Conservation (phyloP, 176 grass and related monocot genomes). For the Hordeum marinum region DNA sequence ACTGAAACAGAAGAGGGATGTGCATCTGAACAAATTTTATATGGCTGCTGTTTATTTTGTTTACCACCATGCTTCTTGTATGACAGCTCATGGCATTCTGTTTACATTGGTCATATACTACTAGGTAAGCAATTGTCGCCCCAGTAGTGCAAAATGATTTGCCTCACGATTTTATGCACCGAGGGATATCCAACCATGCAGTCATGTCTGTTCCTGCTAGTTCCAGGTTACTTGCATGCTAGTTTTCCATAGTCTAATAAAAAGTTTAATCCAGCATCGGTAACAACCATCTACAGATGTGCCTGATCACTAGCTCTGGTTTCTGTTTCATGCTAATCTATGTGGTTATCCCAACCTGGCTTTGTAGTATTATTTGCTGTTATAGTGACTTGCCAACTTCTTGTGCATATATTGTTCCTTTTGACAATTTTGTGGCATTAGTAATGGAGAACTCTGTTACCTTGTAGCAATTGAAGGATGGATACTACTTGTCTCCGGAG, state of each 20-base stretch:
- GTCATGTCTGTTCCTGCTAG: background rate
- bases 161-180: background rate
- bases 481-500: constrained; percentile 46
- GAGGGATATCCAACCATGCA: background rate
- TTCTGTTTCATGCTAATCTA: constrained; percentile 24
- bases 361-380: background rate
- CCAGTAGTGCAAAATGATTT: background rate
- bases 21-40: background rate
- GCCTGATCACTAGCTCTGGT: background rate
- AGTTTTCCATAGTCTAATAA: background rate
- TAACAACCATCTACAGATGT: constrained; percentile 1
- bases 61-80: background rate
- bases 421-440: background rate
- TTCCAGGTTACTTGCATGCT: background rate
- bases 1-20: background rate
- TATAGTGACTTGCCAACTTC: background rate
- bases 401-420: background rate
- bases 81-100: background rate
- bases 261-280: background rate
- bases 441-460: constrained; percentile 2
- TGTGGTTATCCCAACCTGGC: background rate
- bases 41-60: background rate
- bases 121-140: background rate
- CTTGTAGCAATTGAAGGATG: constrained; percentile 55
- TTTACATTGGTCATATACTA: background rate